Conservation (phyloP, 805 yeast species). For the Yarrowia sp. region DNA sequence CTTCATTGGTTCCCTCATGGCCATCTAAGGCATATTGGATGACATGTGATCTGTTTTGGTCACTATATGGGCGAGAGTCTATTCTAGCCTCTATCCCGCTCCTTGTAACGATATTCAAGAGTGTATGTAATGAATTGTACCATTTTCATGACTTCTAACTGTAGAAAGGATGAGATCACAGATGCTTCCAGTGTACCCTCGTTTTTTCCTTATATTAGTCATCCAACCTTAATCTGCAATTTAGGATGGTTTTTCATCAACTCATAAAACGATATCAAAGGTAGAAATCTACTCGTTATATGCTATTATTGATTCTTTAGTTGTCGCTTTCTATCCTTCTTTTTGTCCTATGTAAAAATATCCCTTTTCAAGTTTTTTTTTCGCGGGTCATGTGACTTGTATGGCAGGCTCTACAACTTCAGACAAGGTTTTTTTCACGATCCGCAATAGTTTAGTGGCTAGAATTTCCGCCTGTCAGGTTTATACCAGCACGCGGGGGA, state of each 20-base stretch:
- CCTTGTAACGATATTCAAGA: neutral
- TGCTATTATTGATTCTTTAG: too few relatives aligned
- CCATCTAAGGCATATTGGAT: conserved; percentile 40
- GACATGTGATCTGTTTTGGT: neutral
- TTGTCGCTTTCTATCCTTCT: neutral
- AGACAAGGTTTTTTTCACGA: neutral
- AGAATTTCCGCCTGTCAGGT: conserved; percentile 42
- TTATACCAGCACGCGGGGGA: conserved; percentile 20
- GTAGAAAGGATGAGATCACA: neutral
- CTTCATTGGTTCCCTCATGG: conserved; percentile 93
- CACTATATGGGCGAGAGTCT: neutral
- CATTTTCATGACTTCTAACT: neutral
- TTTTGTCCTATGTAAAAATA: neutral
- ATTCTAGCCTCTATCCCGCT: neutral
- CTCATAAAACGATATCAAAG: too few relatives aligned
- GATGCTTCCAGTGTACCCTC: too few relatives aligned
- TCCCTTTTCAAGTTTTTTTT: too few relatives aligned
- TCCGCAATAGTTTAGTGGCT: conserved; percentile 41
- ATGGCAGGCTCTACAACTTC: neutral
- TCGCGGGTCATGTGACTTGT: neutral
- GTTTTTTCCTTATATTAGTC: too few relatives aligned
- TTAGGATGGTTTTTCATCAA: too few relatives aligned
- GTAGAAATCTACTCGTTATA: too few relatives aligned
- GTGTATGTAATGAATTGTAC: neutral
- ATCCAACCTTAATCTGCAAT: too few relatives aligned